These are phyloP conservation scores for Thalia dealbata DNA, from an alignment of 176 grass and related monocot genomes.

Conservation along the genomic window DNA sequence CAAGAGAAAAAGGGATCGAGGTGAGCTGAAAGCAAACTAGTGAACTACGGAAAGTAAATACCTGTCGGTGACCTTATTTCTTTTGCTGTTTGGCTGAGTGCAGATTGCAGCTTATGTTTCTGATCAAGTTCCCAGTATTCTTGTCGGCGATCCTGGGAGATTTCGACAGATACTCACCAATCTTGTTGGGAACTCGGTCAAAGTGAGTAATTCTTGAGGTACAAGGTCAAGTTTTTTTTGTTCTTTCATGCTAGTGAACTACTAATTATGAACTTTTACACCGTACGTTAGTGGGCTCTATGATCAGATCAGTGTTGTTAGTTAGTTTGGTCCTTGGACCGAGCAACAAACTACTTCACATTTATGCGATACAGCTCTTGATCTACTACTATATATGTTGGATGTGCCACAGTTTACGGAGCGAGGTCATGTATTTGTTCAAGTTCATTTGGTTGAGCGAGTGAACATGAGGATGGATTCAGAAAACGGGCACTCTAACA, in stretches of 20 bases:
- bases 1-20: slow-evolving; percentile 10
- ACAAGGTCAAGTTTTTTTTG: too few species aligned
- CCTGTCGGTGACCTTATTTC: too few species aligned
- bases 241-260: too few species aligned
- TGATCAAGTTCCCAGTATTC: slow-evolving; percentile 8
- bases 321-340: too few species aligned
- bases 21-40: too few species aligned
- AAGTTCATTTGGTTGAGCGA: slow-evolving; percentile 51
- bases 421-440: slow-evolving; percentile 55
- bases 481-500: neutral
- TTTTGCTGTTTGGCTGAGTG: neutral
- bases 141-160: slow-evolving; percentile 16
- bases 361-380: neutral
- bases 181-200: slow-evolving; percentile 15
- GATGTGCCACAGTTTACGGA: slow-evolving; percentile 43
- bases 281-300: too few species aligned
- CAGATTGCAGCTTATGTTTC: slow-evolving; percentile 13
- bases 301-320: too few species aligned
- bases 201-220: slow-evolving; percentile 2
- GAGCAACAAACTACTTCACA: too few species aligned
- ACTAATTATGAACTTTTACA: too few species aligned
- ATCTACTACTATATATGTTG: neutral
- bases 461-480: slow-evolving; percentile 17
- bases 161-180: slow-evolving; percentile 14
- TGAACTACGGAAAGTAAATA: too few species aligned